A percentile compares a stretch with the other conserved stretches of the same genome.
phyloP scores from a whole-genome alignment of 192 early-diverging fungal species.

The Geosiphon pyriformis region DNA sequence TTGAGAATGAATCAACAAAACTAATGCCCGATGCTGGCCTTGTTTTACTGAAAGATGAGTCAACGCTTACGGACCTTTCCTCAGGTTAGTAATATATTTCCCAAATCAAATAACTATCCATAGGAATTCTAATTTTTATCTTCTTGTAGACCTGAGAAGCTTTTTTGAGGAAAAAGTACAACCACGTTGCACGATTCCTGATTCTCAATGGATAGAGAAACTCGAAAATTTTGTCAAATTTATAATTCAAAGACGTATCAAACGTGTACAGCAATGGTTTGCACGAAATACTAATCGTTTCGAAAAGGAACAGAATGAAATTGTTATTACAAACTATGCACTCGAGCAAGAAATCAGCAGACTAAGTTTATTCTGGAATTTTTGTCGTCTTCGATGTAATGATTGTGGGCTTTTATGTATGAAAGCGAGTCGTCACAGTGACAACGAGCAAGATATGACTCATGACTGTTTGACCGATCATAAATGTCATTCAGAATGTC shows the following conservation, averaged over 20 bases:
- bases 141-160: constrained; percentile 2
- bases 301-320: constrained; percentile 19
- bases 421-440: constrained; percentile 18
- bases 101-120: background rate
- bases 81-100: background rate
- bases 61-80: constrained; percentile 15
- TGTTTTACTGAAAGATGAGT: background rate
- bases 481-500: constrained; percentile 13
- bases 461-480: constrained; percentile 28
- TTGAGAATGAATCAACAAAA: constrained; percentile 4
- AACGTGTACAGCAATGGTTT: constrained; percentile 24
- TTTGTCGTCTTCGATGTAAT: constrained; percentile 16
- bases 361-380: constrained; percentile 15
- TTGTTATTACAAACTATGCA: constrained; percentile 11
- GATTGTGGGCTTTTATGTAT: constrained; percentile 14
- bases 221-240: constrained; percentile 16
- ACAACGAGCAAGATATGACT: constrained; percentile 4
- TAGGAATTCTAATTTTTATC: background rate
- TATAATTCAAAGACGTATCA: constrained; percentile 13
- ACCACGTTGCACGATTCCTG: background rate
- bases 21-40: constrained; percentile 15
- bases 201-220: constrained; percentile 15
- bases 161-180: constrained; percentile 18
- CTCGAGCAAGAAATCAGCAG: constrained; percentile 21
- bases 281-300: constrained; percentile 5